phyloP scores from a whole-genome alignment of 495 filamentous ascomycete genomes.

The Tetracladium setigerum region DNA sequence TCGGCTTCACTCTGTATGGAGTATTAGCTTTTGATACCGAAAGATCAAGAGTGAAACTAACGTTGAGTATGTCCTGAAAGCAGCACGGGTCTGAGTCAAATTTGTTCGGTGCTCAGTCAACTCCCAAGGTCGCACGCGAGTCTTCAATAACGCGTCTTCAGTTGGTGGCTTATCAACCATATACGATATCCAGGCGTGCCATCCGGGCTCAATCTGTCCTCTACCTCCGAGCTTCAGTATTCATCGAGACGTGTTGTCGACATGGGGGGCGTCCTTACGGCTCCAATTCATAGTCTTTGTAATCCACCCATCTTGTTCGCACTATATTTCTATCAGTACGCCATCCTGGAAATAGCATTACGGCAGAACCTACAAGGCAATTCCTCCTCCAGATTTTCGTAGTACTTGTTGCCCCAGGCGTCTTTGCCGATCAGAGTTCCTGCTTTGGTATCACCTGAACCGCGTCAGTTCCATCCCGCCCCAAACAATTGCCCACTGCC shows the following conservation, averaged over 20 bases:
- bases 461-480: constrained; percentile 23
- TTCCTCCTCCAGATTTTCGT: constrained; percentile 86
- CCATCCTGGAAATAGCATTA: neutral
- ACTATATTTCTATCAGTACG: constrained; percentile 45
- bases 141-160: constrained; percentile 62
- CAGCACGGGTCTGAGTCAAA: constrained; percentile 62
- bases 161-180: constrained; percentile 80
- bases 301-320: constrained; percentile 97
- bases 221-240: constrained; percentile 28
- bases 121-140: constrained; percentile 66
- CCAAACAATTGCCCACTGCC: neutral
- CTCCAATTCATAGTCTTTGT: constrained; percentile 80
- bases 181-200: constrained; percentile 98
- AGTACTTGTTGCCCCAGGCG: constrained; percentile 94
- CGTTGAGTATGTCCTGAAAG: constrained; percentile 93
- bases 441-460: constrained; percentile 89
- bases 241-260: neutral
- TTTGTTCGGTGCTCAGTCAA: constrained; percentile 63
- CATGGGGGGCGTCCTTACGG: constrained; percentile 42
- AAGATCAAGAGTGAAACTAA: constrained; percentile 35
- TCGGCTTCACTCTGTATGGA: constrained; percentile 33
- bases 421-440: constrained; percentile 81
- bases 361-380: constrained; percentile 63
- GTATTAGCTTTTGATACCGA: neutral
- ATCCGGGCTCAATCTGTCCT: constrained; percentile 88